These are phyloP conservation scores for Naematelia aurantialba DNA, from an alignment of 768 basidiomycete species.

Conservation along the genomic window DNA sequence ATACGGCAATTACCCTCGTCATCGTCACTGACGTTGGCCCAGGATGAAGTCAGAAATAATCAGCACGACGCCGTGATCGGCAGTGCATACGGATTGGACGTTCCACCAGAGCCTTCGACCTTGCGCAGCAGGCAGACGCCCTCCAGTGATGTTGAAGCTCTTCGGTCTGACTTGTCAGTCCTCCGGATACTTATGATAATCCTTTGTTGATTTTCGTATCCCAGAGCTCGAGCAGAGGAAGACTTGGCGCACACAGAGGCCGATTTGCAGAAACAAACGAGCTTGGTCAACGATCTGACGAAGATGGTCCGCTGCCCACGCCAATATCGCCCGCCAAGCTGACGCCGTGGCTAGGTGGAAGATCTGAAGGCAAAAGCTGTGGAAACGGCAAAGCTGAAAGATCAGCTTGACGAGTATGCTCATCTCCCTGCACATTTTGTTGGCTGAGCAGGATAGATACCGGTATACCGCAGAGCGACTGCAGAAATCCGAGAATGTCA, in stretches of 20 bases:
- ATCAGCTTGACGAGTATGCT: slow-evolving; percentile 88
- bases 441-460: slow-evolving; percentile 57
- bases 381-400: slow-evolving; percentile 74
- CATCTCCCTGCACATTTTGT: neutral
- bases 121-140: slow-evolving; percentile 69
- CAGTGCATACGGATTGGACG: slow-evolving; percentile 57
- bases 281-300: slow-evolving; percentile 66
- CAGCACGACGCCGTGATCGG: slow-evolving; percentile 70
- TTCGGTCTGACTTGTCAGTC: slow-evolving; percentile 79
- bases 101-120: slow-evolving; percentile 54
- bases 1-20: slow-evolving; percentile 42
- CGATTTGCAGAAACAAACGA: slow-evolving; percentile 75
- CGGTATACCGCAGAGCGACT: slow-evolving; percentile 87
- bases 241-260: slow-evolving; percentile 75
- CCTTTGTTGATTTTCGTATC: too few relatives aligned
- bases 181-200: too few relatives aligned
- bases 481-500: slow-evolving; percentile 92
- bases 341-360: slow-evolving; percentile 54
- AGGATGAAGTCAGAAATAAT: slow-evolving; percentile 71
- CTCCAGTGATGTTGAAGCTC: slow-evolving; percentile 73
- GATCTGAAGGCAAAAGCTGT: slow-evolving; percentile 75
- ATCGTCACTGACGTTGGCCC: too few relatives aligned
- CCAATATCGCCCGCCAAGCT: neutral
- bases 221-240: slow-evolving; percentile 90
- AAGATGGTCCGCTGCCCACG: slow-evolving; percentile 55